These are phyloP conservation scores for Ceratocystis smalleyi DNA, from an alignment of 2,329 filamentous ascomycete genomes.

Conservation along the genomic window DNA sequence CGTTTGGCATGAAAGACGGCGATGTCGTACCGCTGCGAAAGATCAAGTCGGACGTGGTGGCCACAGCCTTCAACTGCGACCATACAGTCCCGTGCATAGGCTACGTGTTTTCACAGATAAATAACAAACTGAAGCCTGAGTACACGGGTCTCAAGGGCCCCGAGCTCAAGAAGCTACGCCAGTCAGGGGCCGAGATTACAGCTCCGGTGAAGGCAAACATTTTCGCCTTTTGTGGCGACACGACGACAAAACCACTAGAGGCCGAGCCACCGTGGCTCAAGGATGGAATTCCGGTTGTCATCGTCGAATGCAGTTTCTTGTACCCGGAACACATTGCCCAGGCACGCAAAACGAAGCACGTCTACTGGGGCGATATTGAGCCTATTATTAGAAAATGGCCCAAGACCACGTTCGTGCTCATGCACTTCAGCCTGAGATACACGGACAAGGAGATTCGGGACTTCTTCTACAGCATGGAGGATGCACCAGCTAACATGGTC, in stretches of 20 bases:
- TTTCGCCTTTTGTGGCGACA: slow-evolving; percentile 35
- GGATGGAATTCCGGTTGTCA: slow-evolving; percentile 29
- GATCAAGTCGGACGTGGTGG: slow-evolving; percentile 25
- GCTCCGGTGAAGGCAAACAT: slow-evolving; percentile 26
- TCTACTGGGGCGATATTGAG: slow-evolving; percentile 32
- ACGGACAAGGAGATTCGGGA: slow-evolving; percentile 26
- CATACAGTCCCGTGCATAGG: slow-evolving; percentile 34
- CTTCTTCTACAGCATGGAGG: slow-evolving; percentile 29
- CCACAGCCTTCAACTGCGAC: slow-evolving; percentile 31
- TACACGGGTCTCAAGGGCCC: slow-evolving; percentile 25
- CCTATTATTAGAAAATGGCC: slow-evolving; percentile 29
- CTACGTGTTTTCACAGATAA: slow-evolving; percentile 30
- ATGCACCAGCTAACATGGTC: slow-evolving; percentile 30
- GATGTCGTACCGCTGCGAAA: slow-evolving; percentile 26
- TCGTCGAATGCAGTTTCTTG: slow-evolving; percentile 36
- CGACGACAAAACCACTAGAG: slow-evolving; percentile 28
- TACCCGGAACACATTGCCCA: slow-evolving; percentile 29
- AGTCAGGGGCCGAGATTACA: slow-evolving; percentile 28
- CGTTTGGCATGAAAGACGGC: slow-evolving; percentile 25
- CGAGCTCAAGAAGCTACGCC: slow-evolving; percentile 27
- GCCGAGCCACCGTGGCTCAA: slow-evolving; percentile 28
- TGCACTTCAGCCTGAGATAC: slow-evolving; percentile 34
- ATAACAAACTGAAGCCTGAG: slow-evolving; percentile 27
- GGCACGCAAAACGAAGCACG: slow-evolving; percentile 33
- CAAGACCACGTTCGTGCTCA: slow-evolving; percentile 31